A percentile compares a stretch with the other conserved stretches of the same genome.
Evolutionary conservation across 2,329 filamentous ascomycete genomes (phyloP).

Genomic region (Pseudogymnoascus sp.): DNA sequence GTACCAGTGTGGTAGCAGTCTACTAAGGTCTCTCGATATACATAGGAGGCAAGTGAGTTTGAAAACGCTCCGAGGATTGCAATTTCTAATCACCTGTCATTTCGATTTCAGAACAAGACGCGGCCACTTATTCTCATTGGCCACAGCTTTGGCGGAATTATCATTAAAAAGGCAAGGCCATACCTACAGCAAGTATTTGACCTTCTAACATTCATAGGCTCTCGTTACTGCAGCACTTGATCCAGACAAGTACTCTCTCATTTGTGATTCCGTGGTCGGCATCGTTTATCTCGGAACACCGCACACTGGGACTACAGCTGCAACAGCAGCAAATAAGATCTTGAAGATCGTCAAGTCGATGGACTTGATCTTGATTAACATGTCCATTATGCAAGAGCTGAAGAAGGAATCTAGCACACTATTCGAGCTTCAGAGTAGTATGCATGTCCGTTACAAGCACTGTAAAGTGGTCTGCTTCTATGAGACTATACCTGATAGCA

Average conservation of each 20-base stretch:
- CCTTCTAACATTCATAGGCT: neutral
- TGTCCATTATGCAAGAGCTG: neutral
- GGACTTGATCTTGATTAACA: neutral
- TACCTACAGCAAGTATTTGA: neutral
- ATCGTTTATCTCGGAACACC: neutral
- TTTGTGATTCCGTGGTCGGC: neutral
- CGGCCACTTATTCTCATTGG: neutral
- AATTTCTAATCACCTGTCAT: neutral
- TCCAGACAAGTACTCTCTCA: neutral
- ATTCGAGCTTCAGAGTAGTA: neutral
- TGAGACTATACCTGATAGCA: neutral
- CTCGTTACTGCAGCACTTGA: neutral
- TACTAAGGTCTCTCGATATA: neutral
- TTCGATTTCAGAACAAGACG: neutral
- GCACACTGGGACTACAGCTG: neutral
- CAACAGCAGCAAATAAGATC: neutral
- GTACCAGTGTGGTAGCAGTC: neutral
- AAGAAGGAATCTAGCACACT: neutral
- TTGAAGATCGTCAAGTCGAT: neutral
- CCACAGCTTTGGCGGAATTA: neutral
- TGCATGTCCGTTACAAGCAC: neutral
- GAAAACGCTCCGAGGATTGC: neutral
- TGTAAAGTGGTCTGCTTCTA: neutral
- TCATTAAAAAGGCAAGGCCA: neutral
- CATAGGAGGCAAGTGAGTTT: neutral